Conservation (phyloP, 495 filamentous ascomycete genomes). For the Lepidopterella palustris region DNA sequence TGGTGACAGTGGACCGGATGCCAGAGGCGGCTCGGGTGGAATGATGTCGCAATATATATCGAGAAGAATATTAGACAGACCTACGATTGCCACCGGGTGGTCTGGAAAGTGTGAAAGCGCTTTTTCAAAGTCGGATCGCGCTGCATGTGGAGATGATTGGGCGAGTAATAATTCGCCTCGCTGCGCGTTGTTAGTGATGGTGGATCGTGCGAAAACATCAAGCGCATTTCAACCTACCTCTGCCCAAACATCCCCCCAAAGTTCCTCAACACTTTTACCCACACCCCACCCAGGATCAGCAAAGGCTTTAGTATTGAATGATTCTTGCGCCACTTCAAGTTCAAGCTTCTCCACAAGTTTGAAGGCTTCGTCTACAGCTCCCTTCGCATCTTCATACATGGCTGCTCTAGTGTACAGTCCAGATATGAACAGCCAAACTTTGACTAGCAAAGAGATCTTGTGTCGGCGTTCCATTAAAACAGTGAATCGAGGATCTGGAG, state of each 20-base stretch:
- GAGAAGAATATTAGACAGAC: constrained; percentile 73
- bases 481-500: constrained; percentile 28
- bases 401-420: constrained; percentile 78
- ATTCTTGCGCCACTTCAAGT: constrained; percentile 47
- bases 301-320: constrained; percentile 43
- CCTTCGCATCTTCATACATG: constrained; percentile 67
- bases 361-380: constrained; percentile 73
- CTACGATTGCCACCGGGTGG: constrained; percentile 74
- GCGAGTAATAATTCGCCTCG: constrained; percentile 61
- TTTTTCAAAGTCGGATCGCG: constrained; percentile 68
- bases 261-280: constrained; percentile 66
- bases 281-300: constrained; percentile 64
- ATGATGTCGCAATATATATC: constrained; percentile 71
- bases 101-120: constrained; percentile 68
- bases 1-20: neutral
- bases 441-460: constrained; percentile 50
- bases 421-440: constrained; percentile 83
- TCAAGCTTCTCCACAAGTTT: constrained; percentile 56
- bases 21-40: constrained; percentile 38
- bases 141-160: constrained; percentile 56
- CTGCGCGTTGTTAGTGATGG: constrained; percentile 41
- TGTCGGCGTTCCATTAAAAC: constrained; percentile 33
- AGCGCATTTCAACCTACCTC: constrained; percentile 47
- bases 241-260: constrained; percentile 72
- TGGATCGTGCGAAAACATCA: neutral